Percentiles rank a stretch among this genome's conserved stretches.
Conservation (phyloP, 2,329 filamentous ascomycete species). For the Dothidotthia symphoricarpi region DNA sequence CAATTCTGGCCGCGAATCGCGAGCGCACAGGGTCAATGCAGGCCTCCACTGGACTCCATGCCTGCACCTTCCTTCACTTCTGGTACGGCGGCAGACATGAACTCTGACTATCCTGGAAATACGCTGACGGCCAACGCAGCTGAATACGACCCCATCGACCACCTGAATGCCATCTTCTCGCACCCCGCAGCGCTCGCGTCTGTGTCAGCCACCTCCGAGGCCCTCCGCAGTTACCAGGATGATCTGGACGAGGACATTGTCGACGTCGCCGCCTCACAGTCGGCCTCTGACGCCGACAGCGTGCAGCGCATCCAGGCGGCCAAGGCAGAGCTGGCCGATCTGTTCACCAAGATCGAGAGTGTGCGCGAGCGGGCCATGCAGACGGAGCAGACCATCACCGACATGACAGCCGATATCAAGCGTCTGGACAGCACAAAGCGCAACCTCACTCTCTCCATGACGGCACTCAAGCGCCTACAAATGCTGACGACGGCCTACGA, state of each 20-base stretch:
- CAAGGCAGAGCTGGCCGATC: conserved; percentile 80
- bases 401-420: conserved; percentile 99
- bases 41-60: conserved; percentile 37
- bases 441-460: conserved; percentile 97
- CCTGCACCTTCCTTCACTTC: conserved; percentile 41
- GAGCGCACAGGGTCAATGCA: conserved; percentile 37
- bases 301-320: conserved; percentile 89
- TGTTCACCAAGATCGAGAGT: conserved; percentile 93
- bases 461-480: conserved; percentile 90
- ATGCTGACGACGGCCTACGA: conserved; percentile 99
- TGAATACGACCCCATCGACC: conserved; percentile 89
- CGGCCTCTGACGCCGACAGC: conserved; percentile 80
- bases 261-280: conserved; percentile 69
- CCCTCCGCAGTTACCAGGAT: conserved; percentile 74
- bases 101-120: no score
- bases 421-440: conserved; percentile 93
- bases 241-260: conserved; percentile 77
- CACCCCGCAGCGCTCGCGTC: conserved; percentile 82
- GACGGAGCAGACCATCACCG: conserved; percentile 93
- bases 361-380: conserved; percentile 85
- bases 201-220: conserved; percentile 69
- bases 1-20: conserved; percentile 23
- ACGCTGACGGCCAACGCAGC: conserved; percentile 47
- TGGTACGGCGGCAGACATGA: conserved; percentile 25
- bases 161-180: conserved; percentile 91